Evolutionary conservation across 1,139 yeast species (phyloP), one percentile per base, ranked within the genome.

Genomic region (Lodderomyces orthopsilosis): DNA sequence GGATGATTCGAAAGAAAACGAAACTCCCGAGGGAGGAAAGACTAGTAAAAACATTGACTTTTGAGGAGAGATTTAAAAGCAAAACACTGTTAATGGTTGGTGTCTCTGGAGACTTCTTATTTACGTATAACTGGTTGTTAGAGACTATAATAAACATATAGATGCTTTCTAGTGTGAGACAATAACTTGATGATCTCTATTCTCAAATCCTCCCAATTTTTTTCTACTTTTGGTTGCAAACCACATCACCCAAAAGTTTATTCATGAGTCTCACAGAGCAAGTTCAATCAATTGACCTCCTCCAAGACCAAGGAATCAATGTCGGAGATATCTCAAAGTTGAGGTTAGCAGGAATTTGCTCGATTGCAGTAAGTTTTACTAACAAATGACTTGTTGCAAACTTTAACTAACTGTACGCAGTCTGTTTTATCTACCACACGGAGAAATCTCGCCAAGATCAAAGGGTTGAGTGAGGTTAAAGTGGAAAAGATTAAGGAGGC

Each of bases 401-500:
- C 5, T 30, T 3, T 15, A 10, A 15, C 34, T 30, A 30, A 30
- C 34, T 9, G 10, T 34, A 12, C 23, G n/a, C 17, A 74, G 79
- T 67, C 81, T 2, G 79, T 74, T 1, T 59, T 77, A 13, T 74
- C 83, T 12, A 74, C 77, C 0, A 79, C 84, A 1, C 67, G 81
- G 49, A 63, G 83, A 45, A 76, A 76, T 46, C 48, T 78, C 45
- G 59, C 73, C 35, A 78, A 77, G 55, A 75, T 78, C 40, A 76
- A 75, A 51, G 83, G 83, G 0, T 56, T 79, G 34, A 74, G 81
- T 52, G 85, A 77, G 48, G 71, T 74, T 13, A 80, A 80, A 52
- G 83, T 79, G 12, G 84, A 79, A 36, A 80, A 79, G 56, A 76
- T 80, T 45, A 80, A 80, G 54, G 85, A 80, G 48, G 83, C 83